Evolutionary conservation across 345 rosid species (phyloP).

Genomic region (Gossypioides kirkii): DNA sequence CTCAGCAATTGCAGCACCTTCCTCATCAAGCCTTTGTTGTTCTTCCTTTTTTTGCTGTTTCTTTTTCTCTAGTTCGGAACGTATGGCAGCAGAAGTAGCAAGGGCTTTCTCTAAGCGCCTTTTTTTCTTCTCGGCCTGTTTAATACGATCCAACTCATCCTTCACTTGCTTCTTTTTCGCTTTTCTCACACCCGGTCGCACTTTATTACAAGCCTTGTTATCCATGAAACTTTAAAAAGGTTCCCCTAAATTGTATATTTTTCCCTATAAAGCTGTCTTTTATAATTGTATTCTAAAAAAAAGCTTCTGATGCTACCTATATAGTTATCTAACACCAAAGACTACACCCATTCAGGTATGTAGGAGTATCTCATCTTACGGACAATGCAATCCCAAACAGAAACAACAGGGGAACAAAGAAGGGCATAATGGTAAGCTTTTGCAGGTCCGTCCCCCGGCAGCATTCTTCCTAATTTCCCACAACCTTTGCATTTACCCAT

Average conservation of each 20-base stretch:
- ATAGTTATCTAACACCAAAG: conserved; percentile 19
- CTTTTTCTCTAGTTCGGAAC: conserved; percentile 76
- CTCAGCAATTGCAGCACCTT: conserved; percentile 97
- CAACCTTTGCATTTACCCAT: conserved; percentile 86
- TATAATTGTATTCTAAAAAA: background rate
- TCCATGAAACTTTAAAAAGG: conserved; percentile 50
- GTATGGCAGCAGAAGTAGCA: conserved; percentile 79
- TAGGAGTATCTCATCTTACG: conserved; percentile 96
- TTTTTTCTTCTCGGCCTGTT: conserved; percentile 87
- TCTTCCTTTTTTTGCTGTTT: conserved; percentile 87
- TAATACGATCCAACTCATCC: conserved; percentile 76
- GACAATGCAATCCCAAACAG: conserved; percentile 95
- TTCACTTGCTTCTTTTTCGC: conserved; percentile 72
- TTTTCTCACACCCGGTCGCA: conserved; percentile 61
- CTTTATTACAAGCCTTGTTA: conserved; percentile 53
- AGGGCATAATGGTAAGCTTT: conserved; percentile 62
- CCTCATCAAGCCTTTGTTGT: conserved; percentile 93
- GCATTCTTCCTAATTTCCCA: conserved; percentile 70
- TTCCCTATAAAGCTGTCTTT: conserved; percentile 34
- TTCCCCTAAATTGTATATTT: conserved; percentile 49
- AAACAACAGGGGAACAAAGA: conserved; percentile 79
- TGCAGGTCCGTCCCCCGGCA: conserved; percentile 43
- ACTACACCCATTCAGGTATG: conserved; percentile 99
- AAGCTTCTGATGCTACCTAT: conserved; percentile 27
- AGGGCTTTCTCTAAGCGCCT: conserved; percentile 87